phyloP scores from a whole-genome alignment of 768 basidiomycete species.

The Amanita fuliginea region DNA sequence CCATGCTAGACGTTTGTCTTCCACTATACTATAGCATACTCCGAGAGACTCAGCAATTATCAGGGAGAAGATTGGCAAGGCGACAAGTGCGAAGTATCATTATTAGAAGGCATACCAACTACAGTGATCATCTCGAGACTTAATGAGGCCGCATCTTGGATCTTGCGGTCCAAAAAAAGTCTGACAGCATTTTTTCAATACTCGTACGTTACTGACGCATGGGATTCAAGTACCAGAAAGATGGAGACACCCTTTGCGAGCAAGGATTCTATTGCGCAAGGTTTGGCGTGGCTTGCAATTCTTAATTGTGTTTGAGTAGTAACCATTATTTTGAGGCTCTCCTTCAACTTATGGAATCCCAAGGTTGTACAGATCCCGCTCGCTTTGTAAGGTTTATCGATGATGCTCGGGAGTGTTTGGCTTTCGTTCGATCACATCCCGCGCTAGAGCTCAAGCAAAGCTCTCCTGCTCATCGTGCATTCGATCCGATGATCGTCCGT shows the following conservation, averaged over 20 bases:
- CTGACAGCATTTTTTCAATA: slow-evolving; percentile 2
- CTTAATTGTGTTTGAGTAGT: background rate
- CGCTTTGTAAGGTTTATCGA: slow-evolving; percentile 26
- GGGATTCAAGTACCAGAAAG: slow-evolving; percentile 25
- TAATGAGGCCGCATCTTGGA: slow-evolving; percentile 54
- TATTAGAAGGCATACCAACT: slow-evolving; percentile 55
- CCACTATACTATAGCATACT: slow-evolving; percentile 7
- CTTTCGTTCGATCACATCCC: slow-evolving; percentile 25
- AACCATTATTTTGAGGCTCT: slow-evolving; percentile 24
- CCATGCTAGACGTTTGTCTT: slow-evolving; percentile 61
- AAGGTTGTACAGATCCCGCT: slow-evolving; percentile 24
- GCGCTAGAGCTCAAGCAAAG: slow-evolving; percentile 23
- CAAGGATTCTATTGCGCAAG: slow-evolving; percentile 49
- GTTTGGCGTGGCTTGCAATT: slow-evolving; percentile 18
- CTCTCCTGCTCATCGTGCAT: slow-evolving; percentile 42
- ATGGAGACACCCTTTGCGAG: slow-evolving; percentile 41
- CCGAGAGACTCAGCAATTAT: slow-evolving; percentile 9
- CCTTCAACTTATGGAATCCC: slow-evolving; percentile 36
- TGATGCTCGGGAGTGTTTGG: slow-evolving; percentile 29
- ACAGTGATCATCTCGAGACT: slow-evolving; percentile 40
- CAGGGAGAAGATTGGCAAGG: slow-evolving; percentile 86
- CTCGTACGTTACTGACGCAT: background rate
- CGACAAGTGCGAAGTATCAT: slow-evolving; percentile 75
- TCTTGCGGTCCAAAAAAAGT: slow-evolving; percentile 33
- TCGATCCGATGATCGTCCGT: slow-evolving; percentile 62